phyloP scores from a whole-genome alignment of 2,329 filamentous ascomycete genomes.

The Pestalotiopsis sp. region DNA sequence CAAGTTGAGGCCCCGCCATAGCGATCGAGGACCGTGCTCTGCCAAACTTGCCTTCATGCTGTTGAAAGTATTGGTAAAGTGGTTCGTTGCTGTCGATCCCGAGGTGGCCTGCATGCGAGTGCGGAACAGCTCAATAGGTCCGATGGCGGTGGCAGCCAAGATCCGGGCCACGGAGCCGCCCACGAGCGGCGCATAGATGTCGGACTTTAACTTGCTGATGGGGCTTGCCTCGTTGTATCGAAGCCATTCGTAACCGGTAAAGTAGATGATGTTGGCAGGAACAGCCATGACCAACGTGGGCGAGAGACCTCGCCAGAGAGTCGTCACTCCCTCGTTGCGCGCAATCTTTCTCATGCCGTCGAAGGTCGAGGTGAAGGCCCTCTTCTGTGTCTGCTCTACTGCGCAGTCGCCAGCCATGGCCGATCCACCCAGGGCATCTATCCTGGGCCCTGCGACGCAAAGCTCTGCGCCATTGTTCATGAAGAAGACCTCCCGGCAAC shows the following conservation, averaged over 20 bases:
- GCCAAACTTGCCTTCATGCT: constrained; percentile 80
- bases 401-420: constrained; percentile 69
- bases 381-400: constrained; percentile 82
- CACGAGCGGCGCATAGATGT: constrained; percentile 76
- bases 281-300: constrained; percentile 93
- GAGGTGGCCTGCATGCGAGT: constrained; percentile 86
- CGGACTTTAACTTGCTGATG: constrained; percentile 63
- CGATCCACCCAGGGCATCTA: constrained; percentile 45
- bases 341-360: constrained; percentile 95
- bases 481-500: constrained; percentile 97
- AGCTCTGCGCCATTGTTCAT: constrained; percentile 81
- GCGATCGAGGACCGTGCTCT: constrained; percentile 72
- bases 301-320: constrained; percentile 91
- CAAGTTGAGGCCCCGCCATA: constrained; percentile 89
- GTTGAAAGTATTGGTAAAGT: constrained; percentile 78
- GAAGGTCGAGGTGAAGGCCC: constrained; percentile 85
- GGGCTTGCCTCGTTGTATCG: constrained; percentile 75
- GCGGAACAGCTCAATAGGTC: constrained; percentile 90
- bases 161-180: constrained; percentile 80
- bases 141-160: constrained; percentile 79
- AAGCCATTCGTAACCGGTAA: constrained; percentile 96
- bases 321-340: constrained; percentile 83
- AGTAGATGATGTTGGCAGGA: constrained; percentile 97
- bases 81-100: constrained; percentile 60
- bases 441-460: constrained; percentile 72